These are phyloP conservation scores for Herpotrichia juniperi DNA, from an alignment of 2,329 filamentous ascomycete genomes.

Conservation along the genomic window DNA sequence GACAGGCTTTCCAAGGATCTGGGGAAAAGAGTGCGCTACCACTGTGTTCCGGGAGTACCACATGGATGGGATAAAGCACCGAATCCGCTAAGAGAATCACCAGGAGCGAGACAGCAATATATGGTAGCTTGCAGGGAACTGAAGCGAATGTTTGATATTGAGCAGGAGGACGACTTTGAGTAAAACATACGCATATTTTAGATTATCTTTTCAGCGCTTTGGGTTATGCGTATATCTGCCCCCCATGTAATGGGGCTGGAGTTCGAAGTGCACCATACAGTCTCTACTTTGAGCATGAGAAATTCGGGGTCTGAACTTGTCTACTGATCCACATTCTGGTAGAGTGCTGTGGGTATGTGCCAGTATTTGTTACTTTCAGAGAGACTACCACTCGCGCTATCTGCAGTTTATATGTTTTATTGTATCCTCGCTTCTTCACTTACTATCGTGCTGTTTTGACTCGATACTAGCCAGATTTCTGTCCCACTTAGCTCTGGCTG, in stretches of 20 bases:
- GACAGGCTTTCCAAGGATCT: conserved; percentile 60
- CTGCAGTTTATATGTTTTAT: too few species aligned
- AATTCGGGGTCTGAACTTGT: too few species aligned
- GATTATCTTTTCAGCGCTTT: background rate
- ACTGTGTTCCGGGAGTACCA: conserved; percentile 63
- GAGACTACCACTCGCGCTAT: too few species aligned
- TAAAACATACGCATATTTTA: background rate
- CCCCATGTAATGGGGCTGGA: background rate
- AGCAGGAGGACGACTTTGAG: conserved; percentile 27
- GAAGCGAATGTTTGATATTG: conserved; percentile 49
- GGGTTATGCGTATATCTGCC: background rate
- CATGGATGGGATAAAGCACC: conserved; percentile 73
- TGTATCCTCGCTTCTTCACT: too few species aligned
- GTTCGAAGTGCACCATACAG: background rate
- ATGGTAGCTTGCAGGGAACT: conserved; percentile 59
- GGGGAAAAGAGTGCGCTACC: conserved; percentile 64
- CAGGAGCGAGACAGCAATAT: conserved; percentile 61
- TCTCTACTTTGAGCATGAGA: background rate
- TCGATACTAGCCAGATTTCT: too few species aligned
- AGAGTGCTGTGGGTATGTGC: too few species aligned
- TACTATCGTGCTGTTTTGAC: too few species aligned
- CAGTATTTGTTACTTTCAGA: too few species aligned
- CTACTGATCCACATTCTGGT: too few species aligned
- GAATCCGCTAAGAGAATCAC: conserved; percentile 61
- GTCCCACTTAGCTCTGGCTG: too few species aligned